Evolutionary conservation across 2,329 filamentous ascomycete genomes (phyloP).

Genomic region (Monilinia vaccinii-corymbosi): DNA sequence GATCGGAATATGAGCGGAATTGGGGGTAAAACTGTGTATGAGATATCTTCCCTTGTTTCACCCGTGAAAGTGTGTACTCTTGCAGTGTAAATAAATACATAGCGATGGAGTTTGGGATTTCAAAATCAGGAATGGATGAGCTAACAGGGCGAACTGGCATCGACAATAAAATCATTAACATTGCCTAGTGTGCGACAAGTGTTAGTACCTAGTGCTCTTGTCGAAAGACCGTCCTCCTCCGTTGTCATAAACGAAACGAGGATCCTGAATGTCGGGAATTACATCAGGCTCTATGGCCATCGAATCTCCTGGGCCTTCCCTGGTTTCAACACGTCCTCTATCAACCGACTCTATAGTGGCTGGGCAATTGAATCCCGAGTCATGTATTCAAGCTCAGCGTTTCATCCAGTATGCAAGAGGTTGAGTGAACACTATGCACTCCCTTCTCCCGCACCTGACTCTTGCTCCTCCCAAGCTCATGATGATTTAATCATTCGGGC

Average conservation of each 20-base stretch:
- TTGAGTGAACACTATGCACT: background rate
- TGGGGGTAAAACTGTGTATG: background rate
- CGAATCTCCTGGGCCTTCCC: background rate
- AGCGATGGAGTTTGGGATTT: conserved; percentile 3
- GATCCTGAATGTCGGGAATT: too few species aligned
- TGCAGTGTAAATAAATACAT: background rate
- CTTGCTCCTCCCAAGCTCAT: background rate
- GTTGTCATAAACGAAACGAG: too few species aligned
- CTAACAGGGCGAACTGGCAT: background rate
- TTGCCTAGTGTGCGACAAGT: background rate
- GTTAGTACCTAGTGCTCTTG: background rate
- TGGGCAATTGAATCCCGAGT: too few species aligned
- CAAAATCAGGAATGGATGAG: background rate
- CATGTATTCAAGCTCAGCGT: too few species aligned
- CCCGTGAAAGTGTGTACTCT: background rate
- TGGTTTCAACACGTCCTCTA: background rate
- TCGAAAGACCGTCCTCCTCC: too few species aligned
- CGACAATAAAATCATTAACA: background rate
- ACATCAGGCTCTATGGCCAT: too few species aligned
- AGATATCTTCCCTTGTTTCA: background rate
- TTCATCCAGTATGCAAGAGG: background rate
- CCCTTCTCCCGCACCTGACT: background rate
- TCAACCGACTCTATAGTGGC: background rate
- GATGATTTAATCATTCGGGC: background rate
- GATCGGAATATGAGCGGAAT: background rate